Evolutionary conservation across 768 basidiomycete species (phyloP), one percentile per base, ranked within the genome.

Genomic region (Mycena galericulata): DNA sequence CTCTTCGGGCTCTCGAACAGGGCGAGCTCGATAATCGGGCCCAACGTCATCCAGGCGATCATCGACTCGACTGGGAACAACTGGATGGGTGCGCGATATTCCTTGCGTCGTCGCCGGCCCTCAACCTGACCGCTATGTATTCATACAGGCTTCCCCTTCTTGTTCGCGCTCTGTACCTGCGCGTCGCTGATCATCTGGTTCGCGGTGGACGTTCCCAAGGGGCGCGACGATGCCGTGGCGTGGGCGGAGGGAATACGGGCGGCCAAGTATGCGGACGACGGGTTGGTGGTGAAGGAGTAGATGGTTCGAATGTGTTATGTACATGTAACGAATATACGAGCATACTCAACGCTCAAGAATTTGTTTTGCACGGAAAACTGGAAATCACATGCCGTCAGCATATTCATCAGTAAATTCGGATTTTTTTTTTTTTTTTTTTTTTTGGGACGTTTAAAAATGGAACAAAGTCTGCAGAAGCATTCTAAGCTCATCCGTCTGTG

Each of bases 11-110:
- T 96, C 27, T 94, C 91, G 3, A 94, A 94, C 77, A 88, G 92
- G 14, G 92, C 92, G 0, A 94, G 92, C n/a, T 92, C 90, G 2
- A 93, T 94, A 87, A 89, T 95, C 49, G 94, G 94, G 0, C 93
- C 94, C 0, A 95, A 92, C 68, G 93, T 95, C 11, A 90, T 95
- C 43, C 92, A 94, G 75, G 92, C 89, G 3, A 94, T 95, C 75
- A 94, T 96, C 65, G 83, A 94, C 78, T 81, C 80, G 55, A 84
- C 88, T 3, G 90, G 90, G 0, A 85, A 89, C 75, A 94, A 92
- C 75, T 95, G 94, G 94, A 85, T 87, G 74, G 94, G 68, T 69
- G 46, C 51, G 68, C 8, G 34, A 14, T 15, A 18, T 68, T 26
- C 50, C 14, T 29, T 17, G n/a, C n/a, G 4, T 22, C 26, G 9